Evolutionary conservation across 371 early-diverging fungal genomes (phyloP), one percentile per base, ranked within the genome.

Genomic region (Coemansia sp.): DNA sequence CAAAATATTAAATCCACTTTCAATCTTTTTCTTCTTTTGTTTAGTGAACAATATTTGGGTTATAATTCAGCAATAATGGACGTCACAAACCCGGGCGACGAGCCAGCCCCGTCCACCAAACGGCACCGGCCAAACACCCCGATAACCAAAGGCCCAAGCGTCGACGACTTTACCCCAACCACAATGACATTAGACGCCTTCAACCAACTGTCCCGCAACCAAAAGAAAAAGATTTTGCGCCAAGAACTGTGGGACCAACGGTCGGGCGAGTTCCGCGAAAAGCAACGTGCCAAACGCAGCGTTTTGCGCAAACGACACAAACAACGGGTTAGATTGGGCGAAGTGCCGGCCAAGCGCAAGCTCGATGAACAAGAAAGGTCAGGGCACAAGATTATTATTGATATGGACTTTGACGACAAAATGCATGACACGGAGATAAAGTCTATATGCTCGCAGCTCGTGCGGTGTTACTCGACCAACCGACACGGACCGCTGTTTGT

Each of bases 371-470:
- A 77, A 57, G 55, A 19, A 11, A 78, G 75, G 7, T 72, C 84
- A 9, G 81, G 73, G 1, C 69, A 88, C 26, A 71, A 77, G n/a
- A 78, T 94, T 32, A 84, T 91, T 1, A 74, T 93, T 13, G 93
- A 93, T 70, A 86, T 89, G 83, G 81, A 85, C 1, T 93, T 91
- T 80, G 91, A 92, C 52, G 83, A 86, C 17, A 80, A 85, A 52
- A 95, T 95, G 95, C 80, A 65, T 11, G 86, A 87, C 9, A 89
- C 87, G 82, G 89, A 92, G 65, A 79, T 88, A 41, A 82, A 84
- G 40, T 89, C 89, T 1, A 80, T 90, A 68, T 84, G 85, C 73
- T 80, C 83, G 62, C 90, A 91, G 80, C 73, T 90, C 36, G 80
- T 74, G 7, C 85, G 88, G 9, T 89, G 90, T 72, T 90, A 93